phyloP scores from a whole-genome alignment of 208 protist genomes.

The Naegleria lovaniensis region DNA sequence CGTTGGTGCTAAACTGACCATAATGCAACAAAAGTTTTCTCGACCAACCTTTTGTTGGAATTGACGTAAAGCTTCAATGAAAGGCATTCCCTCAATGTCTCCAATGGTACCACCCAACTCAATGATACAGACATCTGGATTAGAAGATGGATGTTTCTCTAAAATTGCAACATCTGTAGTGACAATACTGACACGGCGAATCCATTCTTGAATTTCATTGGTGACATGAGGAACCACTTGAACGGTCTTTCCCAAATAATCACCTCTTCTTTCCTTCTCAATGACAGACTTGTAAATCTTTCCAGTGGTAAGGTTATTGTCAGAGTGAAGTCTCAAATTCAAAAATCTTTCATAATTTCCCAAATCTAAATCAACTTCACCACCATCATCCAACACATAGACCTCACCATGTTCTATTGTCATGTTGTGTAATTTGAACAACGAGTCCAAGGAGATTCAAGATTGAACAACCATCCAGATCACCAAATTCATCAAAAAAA shows the following conservation, averaged over 20 bases:
- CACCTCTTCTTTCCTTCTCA: slow-evolving; percentile 87
- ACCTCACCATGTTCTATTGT: slow-evolving; percentile 97
- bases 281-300: slow-evolving; percentile 95
- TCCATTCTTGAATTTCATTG: slow-evolving; percentile 73
- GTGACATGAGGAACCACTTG: slow-evolving; percentile 87
- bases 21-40: slow-evolving; percentile 61
- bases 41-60: slow-evolving; percentile 72
- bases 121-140: slow-evolving; percentile 88
- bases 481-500: no score
- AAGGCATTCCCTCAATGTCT: slow-evolving; percentile 97
- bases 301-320: slow-evolving; percentile 99
- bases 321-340: slow-evolving; percentile 76
- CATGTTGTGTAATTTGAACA: no score
- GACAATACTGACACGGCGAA: slow-evolving; percentile 41
- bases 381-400: slow-evolving; percentile 98
- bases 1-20: slow-evolving; percentile 53
- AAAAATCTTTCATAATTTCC: slow-evolving; percentile 99
- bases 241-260: slow-evolving; percentile 98
- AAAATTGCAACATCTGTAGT: background rate
- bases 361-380: slow-evolving; percentile 82
- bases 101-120: slow-evolving; percentile 95
- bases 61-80: slow-evolving; percentile 93
- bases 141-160: background rate
- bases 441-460: no score
- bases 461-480: no score